These are phyloP conservation scores for Tylopilus balloui DNA, from an alignment of 768 basidiomycete species.

Conservation along the genomic window DNA sequence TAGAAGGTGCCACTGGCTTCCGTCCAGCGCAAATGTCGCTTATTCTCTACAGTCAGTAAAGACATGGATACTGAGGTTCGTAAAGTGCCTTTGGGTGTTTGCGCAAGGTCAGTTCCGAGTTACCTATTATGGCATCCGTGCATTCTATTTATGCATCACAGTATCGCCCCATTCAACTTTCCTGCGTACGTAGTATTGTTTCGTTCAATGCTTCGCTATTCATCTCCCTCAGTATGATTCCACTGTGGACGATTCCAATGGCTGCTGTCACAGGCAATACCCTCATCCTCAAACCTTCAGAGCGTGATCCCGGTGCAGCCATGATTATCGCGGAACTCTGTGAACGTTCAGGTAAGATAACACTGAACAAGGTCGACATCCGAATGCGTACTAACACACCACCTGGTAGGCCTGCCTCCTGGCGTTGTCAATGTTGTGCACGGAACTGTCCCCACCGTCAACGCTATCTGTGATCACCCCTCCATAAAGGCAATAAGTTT, in stretches of 20 bases:
- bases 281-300: conserved; percentile 90
- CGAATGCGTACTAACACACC: not conserved
- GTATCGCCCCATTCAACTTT: conserved; percentile 86
- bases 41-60: conserved; percentile 60
- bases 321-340: conserved; percentile 98
- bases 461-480: conserved; percentile 90
- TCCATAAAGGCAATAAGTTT: conserved; percentile 93
- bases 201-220: not conserved
- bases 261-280: conserved; percentile 90
- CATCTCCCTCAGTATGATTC: conserved; percentile 70
- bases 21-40: conserved; percentile 5
- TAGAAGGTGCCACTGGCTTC: conserved; percentile 61
- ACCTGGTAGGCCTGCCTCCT: conserved; percentile 57
- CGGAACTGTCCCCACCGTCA: conserved; percentile 85
- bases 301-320: conserved; percentile 94
- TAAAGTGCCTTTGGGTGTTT: conserved; percentile 82
- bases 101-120: conserved; percentile 46
- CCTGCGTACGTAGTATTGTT: conserved; percentile 56
- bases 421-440: conserved; percentile 93
- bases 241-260: conserved; percentile 92
- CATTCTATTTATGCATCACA: conserved; percentile 23
- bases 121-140: not conserved
- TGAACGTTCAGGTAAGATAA: conserved; percentile 61
- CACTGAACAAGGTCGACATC: not conserved
- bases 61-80: conserved; percentile 96